phyloP scores from a whole-genome alignment of 208 protist genomes.

The Tritrichomonas foetus region DNA sequence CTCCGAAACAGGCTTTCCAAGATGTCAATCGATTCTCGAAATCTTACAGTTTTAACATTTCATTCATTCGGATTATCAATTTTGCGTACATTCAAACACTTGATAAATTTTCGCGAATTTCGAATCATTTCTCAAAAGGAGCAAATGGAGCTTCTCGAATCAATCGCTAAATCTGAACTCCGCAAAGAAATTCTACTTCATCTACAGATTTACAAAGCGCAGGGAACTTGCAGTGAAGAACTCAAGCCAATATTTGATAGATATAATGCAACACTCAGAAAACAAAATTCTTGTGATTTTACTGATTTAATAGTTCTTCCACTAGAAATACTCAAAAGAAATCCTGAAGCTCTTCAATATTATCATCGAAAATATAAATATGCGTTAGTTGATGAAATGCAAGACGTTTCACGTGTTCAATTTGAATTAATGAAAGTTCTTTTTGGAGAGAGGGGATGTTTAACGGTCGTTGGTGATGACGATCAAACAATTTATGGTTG shows the following conservation, averaged over 20 bases:
- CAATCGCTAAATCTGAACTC: not conserved
- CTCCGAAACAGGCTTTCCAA: not conserved
- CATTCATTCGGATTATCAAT: conserved; percentile 16
- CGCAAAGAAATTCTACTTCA: not conserved
- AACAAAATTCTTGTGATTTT: not conserved
- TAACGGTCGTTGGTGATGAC: conserved; percentile 42
- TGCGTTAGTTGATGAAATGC: conserved; percentile 39
- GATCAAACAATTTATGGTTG: conserved; percentile 44
- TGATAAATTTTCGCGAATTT: not conserved
- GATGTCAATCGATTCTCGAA: not conserved
- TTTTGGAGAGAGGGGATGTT: not conserved
- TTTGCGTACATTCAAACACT: not conserved
- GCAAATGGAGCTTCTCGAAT: not conserved
- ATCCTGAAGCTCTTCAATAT: not conserved
- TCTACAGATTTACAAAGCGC: conserved; percentile 1
- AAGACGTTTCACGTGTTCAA: conserved; percentile 41
- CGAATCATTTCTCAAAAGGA: not conserved
- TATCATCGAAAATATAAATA: not conserved
- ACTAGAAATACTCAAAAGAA: not conserved
- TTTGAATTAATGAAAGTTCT: conserved; percentile 39
- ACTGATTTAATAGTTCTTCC: conserved; percentile 3
- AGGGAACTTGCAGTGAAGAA: not conserved
- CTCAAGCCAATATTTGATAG: not conserved
- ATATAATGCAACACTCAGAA: not conserved
- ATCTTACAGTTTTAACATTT: not conserved